Base-by-base conservation (phyloP, 1,139 yeast species). In the Zygosaccharomyces pseudobailii region DNA sequence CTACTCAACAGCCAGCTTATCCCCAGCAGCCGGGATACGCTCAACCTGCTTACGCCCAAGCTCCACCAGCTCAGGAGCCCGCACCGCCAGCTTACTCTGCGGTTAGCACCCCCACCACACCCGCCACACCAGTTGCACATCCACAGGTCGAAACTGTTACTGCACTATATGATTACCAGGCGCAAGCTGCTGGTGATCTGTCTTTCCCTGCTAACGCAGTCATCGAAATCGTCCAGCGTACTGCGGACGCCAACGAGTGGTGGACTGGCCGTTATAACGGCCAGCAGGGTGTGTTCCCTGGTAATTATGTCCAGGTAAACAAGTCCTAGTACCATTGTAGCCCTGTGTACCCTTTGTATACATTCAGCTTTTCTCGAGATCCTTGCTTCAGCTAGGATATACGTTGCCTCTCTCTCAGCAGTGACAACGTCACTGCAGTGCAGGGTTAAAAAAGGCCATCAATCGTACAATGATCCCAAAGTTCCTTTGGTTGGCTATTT, bases 261-360 rank as follows among this genome's bases (percentile, higher is more conserved):
- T 92, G 98, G 98, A 87, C 96, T 1, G 98, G 98, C n/a, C 72
- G 75, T 46, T 72, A 79, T 57, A 87, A 89, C 59, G 97, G 97
- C 8, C 84, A 76, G 52, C 82, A 83, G 47, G 98, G 98, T 46
- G 87, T 83, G 6, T 92, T 92, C 73, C 98, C 98, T 4, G 97
- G 97, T 13, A 92, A 90, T 66, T 92, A 92, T 62, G 97, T 92
- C 31, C 90, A 86, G 65, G 68, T 86, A 53, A 78, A 79, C 58
- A 63, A 55, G 55, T 36, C 38, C 34, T 36, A 22, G 17, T 30
- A 30, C 33, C 19, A 30, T 20, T 34, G 37, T 23, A 34, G 24
- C 27, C 24, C 13, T 33, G 23, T 21, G 40, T 19, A 17, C 40
- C 34, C 25, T n/a, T 30, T 30, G 19, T 30, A 30, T 30, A 30